Evolutionary conservation across 176 grass and related monocot species (phyloP).

Genomic region (Musa schizocarpa): DNA sequence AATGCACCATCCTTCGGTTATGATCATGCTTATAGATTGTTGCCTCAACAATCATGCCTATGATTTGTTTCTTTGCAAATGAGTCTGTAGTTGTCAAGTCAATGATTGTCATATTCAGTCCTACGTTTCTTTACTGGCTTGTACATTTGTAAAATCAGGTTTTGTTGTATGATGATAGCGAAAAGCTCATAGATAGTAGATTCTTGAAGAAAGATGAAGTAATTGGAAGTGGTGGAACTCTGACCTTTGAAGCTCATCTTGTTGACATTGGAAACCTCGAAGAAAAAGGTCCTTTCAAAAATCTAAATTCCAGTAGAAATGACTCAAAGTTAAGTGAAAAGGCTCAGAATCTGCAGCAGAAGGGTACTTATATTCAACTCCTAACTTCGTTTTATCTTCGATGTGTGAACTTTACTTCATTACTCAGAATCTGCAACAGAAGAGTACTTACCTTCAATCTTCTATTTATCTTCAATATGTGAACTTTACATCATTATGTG

Average conservation of each 20-base stretch:
- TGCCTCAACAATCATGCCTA: too few relatives aligned
- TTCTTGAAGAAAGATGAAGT: constrained; percentile 38
- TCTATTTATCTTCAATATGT: not conserved
- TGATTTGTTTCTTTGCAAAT: not conserved
- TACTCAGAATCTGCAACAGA: constrained; percentile 10
- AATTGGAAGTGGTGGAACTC: constrained; percentile 27
- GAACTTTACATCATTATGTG: not conserved
- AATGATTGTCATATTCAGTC: not conserved
- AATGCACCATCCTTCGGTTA: too few relatives aligned
- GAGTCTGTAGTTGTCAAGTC: constrained; percentile 18
- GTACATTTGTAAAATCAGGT: constrained; percentile 3
- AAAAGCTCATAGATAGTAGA: constrained; percentile 50
- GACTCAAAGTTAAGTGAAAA: constrained; percentile 9
- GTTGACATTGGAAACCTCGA: constrained; percentile 49
- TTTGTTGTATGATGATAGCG: constrained; percentile 45
- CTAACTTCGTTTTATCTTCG: not conserved
- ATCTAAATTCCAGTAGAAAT: not conserved
- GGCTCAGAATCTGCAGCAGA: constrained; percentile 8
- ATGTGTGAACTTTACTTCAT: too few relatives aligned
- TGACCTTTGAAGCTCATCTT: constrained; percentile 59
- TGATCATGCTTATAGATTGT: too few relatives aligned
- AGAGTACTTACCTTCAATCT: not conserved
- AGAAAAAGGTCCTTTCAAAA: constrained; percentile 21
- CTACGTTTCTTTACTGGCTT: not conserved
- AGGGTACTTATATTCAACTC: not conserved